Evolutionary conservation across 2,329 filamentous ascomycete species (phyloP).

Genomic region (Emergomyces africanus): DNA sequence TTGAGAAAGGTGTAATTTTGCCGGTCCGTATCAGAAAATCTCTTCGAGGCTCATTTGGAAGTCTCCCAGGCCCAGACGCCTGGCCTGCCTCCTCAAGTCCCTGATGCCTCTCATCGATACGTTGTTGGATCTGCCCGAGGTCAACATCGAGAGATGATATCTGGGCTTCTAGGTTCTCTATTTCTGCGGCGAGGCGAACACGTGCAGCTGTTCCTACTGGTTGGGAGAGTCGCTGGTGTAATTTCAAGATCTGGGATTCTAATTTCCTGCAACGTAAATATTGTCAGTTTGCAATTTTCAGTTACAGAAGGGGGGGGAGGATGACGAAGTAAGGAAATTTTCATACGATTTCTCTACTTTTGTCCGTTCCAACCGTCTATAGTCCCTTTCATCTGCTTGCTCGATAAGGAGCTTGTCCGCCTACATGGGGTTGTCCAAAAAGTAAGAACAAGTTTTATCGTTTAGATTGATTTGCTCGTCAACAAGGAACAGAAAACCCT

Average conservation of each 20-base stretch:
- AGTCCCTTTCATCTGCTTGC: constrained; percentile 51
- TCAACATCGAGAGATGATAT: constrained; percentile 57
- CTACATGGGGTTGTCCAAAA: constrained; percentile 13
- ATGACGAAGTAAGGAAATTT: not conserved
- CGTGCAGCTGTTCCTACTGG: constrained; percentile 40
- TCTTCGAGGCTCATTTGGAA: constrained; percentile 70
- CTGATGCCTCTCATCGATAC: constrained; percentile 63
- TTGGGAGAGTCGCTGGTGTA: constrained; percentile 44
- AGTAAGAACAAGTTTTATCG: not conserved
- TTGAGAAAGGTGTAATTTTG: constrained; percentile 93
- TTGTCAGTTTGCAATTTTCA: not conserved
- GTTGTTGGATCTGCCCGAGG: constrained; percentile 63
- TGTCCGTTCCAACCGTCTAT: constrained; percentile 49
- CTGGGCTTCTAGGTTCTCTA: constrained; percentile 52
- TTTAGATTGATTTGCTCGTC: not conserved
- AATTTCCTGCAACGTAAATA: constrained; percentile 38
- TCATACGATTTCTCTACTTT: constrained; percentile 34
- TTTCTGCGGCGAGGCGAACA: constrained; percentile 39
- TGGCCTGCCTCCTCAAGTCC: constrained; percentile 37
- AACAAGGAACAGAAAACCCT: not conserved
- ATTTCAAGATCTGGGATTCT: constrained; percentile 49
- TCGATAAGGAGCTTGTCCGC: constrained; percentile 48
- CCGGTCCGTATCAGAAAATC: constrained; percentile 91
- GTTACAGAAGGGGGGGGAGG: not conserved
- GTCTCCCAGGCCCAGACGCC: constrained; percentile 35